Conservation (phyloP, 805 yeast genomes). For the Huiozyma naganishii region DNA sequence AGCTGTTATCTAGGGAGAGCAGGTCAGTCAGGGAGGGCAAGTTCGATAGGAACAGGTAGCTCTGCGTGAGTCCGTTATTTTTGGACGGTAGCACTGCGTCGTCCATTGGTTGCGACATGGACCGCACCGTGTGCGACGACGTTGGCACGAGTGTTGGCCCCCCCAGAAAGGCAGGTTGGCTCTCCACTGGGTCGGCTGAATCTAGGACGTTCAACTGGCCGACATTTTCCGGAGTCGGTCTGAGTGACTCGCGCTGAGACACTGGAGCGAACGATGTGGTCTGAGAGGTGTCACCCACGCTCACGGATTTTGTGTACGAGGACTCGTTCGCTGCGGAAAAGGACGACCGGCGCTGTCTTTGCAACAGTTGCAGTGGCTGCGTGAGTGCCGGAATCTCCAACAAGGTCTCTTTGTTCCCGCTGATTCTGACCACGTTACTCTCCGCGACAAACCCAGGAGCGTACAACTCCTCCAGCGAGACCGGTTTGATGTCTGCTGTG, state of each 20-base stretch:
- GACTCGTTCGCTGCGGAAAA: conserved; percentile 31
- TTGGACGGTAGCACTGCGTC: no score
- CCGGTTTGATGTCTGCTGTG: background rate
- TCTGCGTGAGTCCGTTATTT: background rate
- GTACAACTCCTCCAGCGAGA: background rate
- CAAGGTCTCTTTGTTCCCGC: conserved; percentile 31
- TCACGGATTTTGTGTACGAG: conserved; percentile 18
- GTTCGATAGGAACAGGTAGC: conserved; percentile 14
- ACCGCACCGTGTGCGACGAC: background rate
- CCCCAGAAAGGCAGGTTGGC: no score
- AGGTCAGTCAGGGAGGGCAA: conserved; percentile 31
- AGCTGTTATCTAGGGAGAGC: conserved; percentile 30
- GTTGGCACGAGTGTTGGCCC: background rate
- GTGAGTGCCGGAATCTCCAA: conserved; percentile 25
- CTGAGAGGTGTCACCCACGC: no score
- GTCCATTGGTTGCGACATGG: background rate
- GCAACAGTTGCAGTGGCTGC: background rate
- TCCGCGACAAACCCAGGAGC: background rate
- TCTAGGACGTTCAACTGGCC: no score
- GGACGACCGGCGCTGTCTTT: conserved; percentile 29
- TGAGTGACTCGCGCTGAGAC: no score
- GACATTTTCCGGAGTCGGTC: no score
- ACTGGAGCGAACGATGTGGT: no score
- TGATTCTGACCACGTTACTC: conserved; percentile 27
- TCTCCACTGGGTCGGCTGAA: background rate